Base-by-base conservation (phyloP, 176 grass and related monocot genomes). In the Eremochloa ophiuroides region DNA sequence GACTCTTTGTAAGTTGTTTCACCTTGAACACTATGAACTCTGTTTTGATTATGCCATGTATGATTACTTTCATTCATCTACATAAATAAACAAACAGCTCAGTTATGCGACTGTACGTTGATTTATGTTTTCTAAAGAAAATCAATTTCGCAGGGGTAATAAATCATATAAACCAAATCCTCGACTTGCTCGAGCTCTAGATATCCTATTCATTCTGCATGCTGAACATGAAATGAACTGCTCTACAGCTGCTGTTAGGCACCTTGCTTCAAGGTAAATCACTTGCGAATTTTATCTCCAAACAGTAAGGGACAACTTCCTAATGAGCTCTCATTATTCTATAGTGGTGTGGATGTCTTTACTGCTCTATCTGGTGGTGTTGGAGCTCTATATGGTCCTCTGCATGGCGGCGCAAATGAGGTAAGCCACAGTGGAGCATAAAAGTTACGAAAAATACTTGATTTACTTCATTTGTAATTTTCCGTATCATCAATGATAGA, bases 211-310 rank as follows among this genome's bases (percentile, higher is more conserved):
- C 69, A 95, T 99, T 83, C 88, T 99, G 22, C 96, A 99, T 87
- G 96, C 96, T 26, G 96, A 99, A 78, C 96, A 99, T 74, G 96
- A 99, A 89, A 99, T 95, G 96, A 99, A 99, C 76, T 99, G 93
- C 77, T 99, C 96, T 62, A 93, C 93, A 31, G 88, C 96, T 93
- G 93, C 93, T 74, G 96, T 88, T 79, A 92, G 96, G 58, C 96
- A 99, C 87, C 93, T 99, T 91, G 96, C 96, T 84, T 99, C 96
- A 80, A 99, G 96, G 96, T 93, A 91, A 62, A 77, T 58, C 69
- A 29, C 18, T 65, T 63, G 48, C 18, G 58, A 65, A 50, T 41
- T 75, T 26, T 15, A 78, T 55, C 6, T 53, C 23, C 71, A 23
- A 63, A 77, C 62, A 81, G 59, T 20, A 47, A 73, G 68, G 29